phyloP scores from a whole-genome alignment of 495 filamentous ascomycete genomes.

The Recurvomyces mirabilis region DNA sequence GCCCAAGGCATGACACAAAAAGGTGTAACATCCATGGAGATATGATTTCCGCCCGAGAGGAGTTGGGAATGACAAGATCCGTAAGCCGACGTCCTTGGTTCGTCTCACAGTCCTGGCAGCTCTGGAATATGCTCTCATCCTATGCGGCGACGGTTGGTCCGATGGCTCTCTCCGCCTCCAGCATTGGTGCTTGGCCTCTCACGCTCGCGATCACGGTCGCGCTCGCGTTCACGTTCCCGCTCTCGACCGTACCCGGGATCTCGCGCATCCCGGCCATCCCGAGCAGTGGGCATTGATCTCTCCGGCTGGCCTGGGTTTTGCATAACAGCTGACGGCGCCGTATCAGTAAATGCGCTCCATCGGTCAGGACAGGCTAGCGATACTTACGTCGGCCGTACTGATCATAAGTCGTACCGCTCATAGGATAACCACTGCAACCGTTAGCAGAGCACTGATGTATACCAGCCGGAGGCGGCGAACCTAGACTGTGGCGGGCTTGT shows the following conservation, averaged over 20 bases:
- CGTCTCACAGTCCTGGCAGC: no score
- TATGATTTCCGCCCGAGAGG: no score
- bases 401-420: conserved; percentile 4
- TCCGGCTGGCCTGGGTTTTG: background rate
- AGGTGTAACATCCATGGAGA: no score
- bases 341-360: conserved; percentile 6
- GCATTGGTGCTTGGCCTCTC: no score
- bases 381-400: conserved; percentile 21
- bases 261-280: background rate
- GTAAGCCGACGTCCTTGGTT: no score
- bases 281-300: background rate
- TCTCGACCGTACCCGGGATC: background rate
- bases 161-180: no score
- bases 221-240: background rate
- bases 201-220: no score
- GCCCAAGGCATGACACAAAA: no score
- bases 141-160: no score
- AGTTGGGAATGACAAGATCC: no score
- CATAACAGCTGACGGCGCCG: conserved; percentile 14
- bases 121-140: no score
- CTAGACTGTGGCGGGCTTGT: conserved; percentile 10
- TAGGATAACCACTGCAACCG: conserved; percentile 7
- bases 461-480: conserved; percentile 7
- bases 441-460: conserved; percentile 4
- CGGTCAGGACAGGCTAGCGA: background rate